These are phyloP conservation scores for Ramalina intermedia DNA, from an alignment of 495 filamentous ascomycete genomes.

Conservation along the genomic window DNA sequence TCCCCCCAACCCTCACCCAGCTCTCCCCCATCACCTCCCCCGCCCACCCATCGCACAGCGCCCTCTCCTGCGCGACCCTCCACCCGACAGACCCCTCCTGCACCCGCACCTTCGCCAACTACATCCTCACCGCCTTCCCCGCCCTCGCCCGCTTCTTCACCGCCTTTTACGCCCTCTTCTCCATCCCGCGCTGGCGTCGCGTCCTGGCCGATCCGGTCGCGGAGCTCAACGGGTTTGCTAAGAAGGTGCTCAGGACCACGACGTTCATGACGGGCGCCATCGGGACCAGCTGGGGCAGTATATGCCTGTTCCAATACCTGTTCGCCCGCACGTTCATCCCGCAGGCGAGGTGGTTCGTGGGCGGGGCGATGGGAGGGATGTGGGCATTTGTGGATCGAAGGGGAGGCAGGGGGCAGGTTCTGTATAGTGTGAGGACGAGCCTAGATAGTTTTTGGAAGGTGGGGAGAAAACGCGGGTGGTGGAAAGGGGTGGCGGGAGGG, in stretches of 20 bases:
- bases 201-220: slow-evolving; percentile 52
- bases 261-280: slow-evolving; percentile 64
- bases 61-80: slow-evolving; percentile 78
- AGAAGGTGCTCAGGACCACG: slow-evolving; percentile 42
- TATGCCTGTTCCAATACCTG: slow-evolving; percentile 72
- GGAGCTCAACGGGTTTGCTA: slow-evolving; percentile 46
- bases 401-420: slow-evolving; percentile 29
- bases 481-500: slow-evolving; percentile 64
- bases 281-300: slow-evolving; percentile 69
- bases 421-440: slow-evolving; percentile 58
- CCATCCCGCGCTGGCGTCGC: slow-evolving; percentile 47
- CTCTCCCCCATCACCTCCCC: slow-evolving; percentile 68
- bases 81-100: slow-evolving; percentile 83
- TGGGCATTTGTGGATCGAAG: slow-evolving; percentile 59
- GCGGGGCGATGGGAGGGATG: slow-evolving; percentile 65
- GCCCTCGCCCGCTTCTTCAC: slow-evolving; percentile 61
- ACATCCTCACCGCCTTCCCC: slow-evolving; percentile 70
- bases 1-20: slow-evolving; percentile 47
- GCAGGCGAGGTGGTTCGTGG: slow-evolving; percentile 73
- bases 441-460: slow-evolving; percentile 83
- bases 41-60: slow-evolving; percentile 71
- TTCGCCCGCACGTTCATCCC: slow-evolving; percentile 64
- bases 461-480: slow-evolving; percentile 69
- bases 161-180: slow-evolving; percentile 51
- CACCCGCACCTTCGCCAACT: slow-evolving; percentile 66